Evolutionary conservation across 2,329 filamentous ascomycete species (phyloP).

Genomic region (Anisogramma anomala): DNA sequence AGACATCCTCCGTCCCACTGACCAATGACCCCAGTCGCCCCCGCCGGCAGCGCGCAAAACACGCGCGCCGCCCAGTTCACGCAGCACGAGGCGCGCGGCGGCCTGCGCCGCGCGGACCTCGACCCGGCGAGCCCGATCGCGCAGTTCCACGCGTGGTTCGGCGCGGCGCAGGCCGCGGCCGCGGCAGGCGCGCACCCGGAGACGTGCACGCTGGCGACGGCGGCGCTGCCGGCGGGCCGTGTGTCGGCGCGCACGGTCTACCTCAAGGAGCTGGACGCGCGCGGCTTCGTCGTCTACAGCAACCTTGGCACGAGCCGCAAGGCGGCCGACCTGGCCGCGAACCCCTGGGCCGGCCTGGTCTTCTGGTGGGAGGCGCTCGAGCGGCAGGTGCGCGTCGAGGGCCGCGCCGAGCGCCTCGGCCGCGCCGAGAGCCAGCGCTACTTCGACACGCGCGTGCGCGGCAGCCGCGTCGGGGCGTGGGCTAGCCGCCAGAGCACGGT

Average conservation of each 20-base stretch:
- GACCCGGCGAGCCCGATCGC: constrained; percentile 51
- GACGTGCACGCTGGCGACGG: constrained; percentile 78
- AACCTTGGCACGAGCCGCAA: constrained; percentile 75
- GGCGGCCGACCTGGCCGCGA: constrained; percentile 56
- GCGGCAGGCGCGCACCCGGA: constrained; percentile 73
- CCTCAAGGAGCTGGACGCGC: constrained; percentile 79
- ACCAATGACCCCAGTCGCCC: constrained; percentile 41
- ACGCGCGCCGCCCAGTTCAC: constrained; percentile 68
- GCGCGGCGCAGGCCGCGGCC: constrained; percentile 52
- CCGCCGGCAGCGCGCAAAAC: constrained; percentile 44
- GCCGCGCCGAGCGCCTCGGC: constrained; percentile 53
- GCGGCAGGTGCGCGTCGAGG: constrained; percentile 85
- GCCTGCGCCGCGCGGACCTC: constrained; percentile 51
- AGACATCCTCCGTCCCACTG: constrained; percentile 3
- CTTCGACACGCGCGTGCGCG: constrained; percentile 59
- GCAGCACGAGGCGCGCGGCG: constrained; percentile 34
- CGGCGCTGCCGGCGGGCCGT: constrained; percentile 68
- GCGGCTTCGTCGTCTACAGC: constrained; percentile 82
- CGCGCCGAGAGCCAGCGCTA: constrained; percentile 61
- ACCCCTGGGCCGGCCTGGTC: constrained; percentile 68
- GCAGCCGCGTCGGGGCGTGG: constrained; percentile 83
- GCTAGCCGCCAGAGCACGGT: constrained; percentile 80
- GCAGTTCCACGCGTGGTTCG: constrained; percentile 90
- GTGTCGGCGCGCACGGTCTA: constrained; percentile 83
- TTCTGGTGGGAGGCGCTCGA: constrained; percentile 87